A percentile compares a stretch with the other conserved stretches of the same genome.
Evolutionary conservation across 2,329 filamentous ascomycete genomes (phyloP).

Genomic region (Aurifilum marmelostoma): DNA sequence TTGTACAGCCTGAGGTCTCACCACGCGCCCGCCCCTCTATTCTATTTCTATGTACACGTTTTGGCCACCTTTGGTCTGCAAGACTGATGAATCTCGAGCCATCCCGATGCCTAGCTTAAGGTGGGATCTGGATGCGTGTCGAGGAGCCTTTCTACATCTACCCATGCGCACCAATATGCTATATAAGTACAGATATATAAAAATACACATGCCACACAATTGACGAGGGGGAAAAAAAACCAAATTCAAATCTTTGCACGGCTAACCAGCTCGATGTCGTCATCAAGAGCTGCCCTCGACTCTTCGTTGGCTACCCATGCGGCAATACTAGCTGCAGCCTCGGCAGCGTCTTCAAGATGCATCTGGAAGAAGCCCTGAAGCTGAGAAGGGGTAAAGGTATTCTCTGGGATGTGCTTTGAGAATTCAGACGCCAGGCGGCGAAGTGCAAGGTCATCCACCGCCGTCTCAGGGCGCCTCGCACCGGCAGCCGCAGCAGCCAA

Average conservation of each 20-base stretch:
- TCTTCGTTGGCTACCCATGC: slow-evolving; percentile 24
- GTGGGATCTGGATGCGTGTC: not conserved
- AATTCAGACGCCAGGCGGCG: slow-evolving; percentile 37
- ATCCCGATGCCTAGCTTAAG: not conserved
- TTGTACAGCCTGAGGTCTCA: not conserved
- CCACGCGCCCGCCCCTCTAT: not conserved
- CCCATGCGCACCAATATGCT: not conserved
- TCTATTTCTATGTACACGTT: not conserved
- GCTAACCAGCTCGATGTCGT: slow-evolving; percentile 26
- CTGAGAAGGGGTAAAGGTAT: slow-evolving; percentile 42
- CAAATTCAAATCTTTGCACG: slow-evolving; percentile 2
- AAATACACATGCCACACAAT: slow-evolving; percentile 13
- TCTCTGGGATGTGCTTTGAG: slow-evolving; percentile 37
- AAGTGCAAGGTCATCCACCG: not conserved
- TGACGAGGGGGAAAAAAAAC: no score
- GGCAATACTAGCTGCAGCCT: slow-evolving; percentile 33
- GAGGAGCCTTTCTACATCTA: not conserved
- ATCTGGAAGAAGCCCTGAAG: slow-evolving; percentile 43
- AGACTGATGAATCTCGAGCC: not conserved
- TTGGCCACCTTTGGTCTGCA: not conserved
- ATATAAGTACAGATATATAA: slow-evolving; percentile 15
- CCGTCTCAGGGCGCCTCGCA: no score
- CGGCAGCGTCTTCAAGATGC: slow-evolving; percentile 37
- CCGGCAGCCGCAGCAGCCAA: slow-evolving; percentile 31
- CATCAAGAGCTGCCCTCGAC: slow-evolving; percentile 13